Base-by-base conservation (phyloP, 495 filamentous ascomycete genomes). In the Oidiodendron maius region DNA sequence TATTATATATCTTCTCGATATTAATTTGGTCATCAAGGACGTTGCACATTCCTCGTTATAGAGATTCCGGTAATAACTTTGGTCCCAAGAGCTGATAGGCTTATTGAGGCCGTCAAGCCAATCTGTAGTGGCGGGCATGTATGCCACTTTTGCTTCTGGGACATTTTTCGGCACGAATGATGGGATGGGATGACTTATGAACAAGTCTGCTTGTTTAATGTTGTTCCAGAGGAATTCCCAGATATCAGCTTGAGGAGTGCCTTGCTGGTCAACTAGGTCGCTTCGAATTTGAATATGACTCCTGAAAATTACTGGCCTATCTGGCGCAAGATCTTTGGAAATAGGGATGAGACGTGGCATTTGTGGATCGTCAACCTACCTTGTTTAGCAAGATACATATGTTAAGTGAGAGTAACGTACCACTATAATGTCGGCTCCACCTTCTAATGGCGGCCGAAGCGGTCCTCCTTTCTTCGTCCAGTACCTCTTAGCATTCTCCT, bases 51-150 rank as follows among this genome's bases (percentile, higher is more conserved):
- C 68, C 12, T 69, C 64, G 44, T 88, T 87, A 59, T 91, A 85
- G n/a, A 79, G 65, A 46, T 86, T 79, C 37, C 86, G 76, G 53
- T 95, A 94, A 61, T 85, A 88, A 3, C 78, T 78, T 4, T 72
- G 66, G 59, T 91, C 84, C 83, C 83, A 91, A 12, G 80, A 74
- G 47, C 75, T 76, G 59, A 95, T 72, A 26, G 70, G 56, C 62
- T 95, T 95, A 67, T 94, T 95, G 51, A 94, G 61, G 3, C 89
- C 89, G 64, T 95, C 89, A 24, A 94, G 71, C 80, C 89, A 94
- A 58, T 95, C 89, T 1, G 89, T 94, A 1, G 87, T 83, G 12
- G 89, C 89, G 8, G 87, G 88, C 69, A 91, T 75, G 59, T 89
- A 89, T 5, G 79, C 80, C 1, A 94, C 84, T 53, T 76, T 84